phyloP scores from a whole-genome alignment of 108 stramenopile genomes.

The Parmales sp. region DNA sequence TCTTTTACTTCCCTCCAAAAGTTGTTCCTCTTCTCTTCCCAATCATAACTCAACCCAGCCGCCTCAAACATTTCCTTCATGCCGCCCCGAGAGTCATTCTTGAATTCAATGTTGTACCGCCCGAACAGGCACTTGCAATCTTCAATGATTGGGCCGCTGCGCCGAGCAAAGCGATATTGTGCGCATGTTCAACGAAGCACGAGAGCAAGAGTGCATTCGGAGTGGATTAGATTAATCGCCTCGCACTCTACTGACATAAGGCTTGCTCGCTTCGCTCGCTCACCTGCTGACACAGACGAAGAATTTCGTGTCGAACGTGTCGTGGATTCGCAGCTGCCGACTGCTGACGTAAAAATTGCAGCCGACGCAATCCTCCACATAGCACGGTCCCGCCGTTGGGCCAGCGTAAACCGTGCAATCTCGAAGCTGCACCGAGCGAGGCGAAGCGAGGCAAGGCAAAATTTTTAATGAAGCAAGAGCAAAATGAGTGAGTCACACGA shows the following conservation, averaged over 20 bases:
- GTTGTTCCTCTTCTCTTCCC: neutral
- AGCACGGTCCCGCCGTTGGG: neutral
- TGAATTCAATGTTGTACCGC: neutral
- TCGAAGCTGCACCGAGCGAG: too few relatives aligned
- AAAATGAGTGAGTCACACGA: too few relatives aligned
- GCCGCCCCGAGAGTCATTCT: too few relatives aligned
- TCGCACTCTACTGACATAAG: too few relatives aligned
- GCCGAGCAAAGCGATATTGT: too few relatives aligned
- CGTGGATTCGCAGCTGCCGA: neutral
- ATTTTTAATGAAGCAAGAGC: too few relatives aligned
- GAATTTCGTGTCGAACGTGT: neutral
- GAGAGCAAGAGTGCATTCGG: too few relatives aligned
- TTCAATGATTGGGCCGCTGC: constrained; percentile 1
- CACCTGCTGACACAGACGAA: too few relatives aligned
- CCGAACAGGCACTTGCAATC: neutral
- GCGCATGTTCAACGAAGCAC: too few relatives aligned
- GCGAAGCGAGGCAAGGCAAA: too few relatives aligned
- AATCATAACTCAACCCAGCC: neutral
- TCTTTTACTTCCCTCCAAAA: neutral
- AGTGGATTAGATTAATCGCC: too few relatives aligned
- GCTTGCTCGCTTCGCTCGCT: too few relatives aligned
- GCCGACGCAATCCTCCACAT: neutral
- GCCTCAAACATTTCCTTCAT: neutral
- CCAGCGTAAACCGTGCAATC: constrained; percentile 1
- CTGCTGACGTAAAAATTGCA: neutral